Percentiles rank a stretch among this genome's conserved stretches.
phyloP scores from a whole-genome alignment of 345 rosid genomes.

The Citrus reticulata region DNA sequence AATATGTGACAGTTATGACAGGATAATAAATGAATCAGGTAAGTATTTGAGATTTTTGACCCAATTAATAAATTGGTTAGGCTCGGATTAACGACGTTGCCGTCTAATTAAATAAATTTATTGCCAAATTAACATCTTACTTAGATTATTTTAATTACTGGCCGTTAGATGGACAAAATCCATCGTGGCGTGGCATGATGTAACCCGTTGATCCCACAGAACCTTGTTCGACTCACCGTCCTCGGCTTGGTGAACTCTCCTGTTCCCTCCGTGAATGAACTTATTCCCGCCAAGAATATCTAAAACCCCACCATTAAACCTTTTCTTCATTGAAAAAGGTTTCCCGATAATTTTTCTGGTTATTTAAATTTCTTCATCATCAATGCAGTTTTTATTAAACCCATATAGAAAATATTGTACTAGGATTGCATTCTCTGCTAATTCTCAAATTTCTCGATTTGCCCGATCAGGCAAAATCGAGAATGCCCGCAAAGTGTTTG shows the following conservation, averaged over 20 bases:
- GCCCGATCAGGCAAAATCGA: slow-evolving; percentile 50
- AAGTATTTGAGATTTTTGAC: too few relatives aligned
- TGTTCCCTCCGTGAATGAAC: neutral
- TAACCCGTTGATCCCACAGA: neutral
- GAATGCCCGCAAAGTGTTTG: slow-evolving; percentile 54
- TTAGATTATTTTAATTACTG: neutral
- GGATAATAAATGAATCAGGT: too few relatives aligned
- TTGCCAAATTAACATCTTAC: too few relatives aligned
- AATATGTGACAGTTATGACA: too few relatives aligned
- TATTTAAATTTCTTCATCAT: neutral
- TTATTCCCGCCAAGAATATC: neutral
- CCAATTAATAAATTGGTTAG: too few relatives aligned
- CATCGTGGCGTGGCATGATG: neutral
- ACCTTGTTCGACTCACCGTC: neutral
- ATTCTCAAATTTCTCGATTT: slow-evolving; percentile 45
- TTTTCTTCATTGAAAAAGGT: neutral
- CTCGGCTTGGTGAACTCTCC: neutral
- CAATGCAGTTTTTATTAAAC: slow-evolving; percentile 36
- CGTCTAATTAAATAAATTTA: too few relatives aligned
- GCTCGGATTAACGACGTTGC: too few relatives aligned
- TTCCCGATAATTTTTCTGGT: neutral
- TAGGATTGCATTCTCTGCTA: slow-evolving; percentile 11
- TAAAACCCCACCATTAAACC: neutral
- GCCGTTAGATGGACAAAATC: neutral
- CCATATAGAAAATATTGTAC: slow-evolving; percentile 32